These are phyloP conservation scores for Fusarium clavum DNA, from an alignment of 2,329 filamentous ascomycete genomes.

Conservation along the genomic window DNA sequence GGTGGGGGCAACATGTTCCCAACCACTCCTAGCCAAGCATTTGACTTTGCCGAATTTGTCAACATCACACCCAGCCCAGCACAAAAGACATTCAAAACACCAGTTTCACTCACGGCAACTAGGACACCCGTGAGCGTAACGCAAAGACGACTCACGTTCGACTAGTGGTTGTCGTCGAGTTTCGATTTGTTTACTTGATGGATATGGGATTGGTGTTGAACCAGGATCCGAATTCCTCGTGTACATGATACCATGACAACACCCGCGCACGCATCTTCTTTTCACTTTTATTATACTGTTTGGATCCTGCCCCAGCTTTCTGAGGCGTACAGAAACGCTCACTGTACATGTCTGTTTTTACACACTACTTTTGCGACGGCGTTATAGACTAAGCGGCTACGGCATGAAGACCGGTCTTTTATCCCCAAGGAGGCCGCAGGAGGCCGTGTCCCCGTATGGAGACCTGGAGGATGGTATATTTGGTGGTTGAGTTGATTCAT, in stretches of 20 bases:
- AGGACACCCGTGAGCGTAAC: constrained; percentile 73
- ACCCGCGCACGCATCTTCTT: constrained; percentile 30
- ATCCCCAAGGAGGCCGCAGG: constrained; percentile 13
- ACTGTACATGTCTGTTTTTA: constrained; percentile 28
- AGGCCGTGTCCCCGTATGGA: constrained; percentile 13
- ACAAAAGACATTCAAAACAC: constrained; percentile 89
- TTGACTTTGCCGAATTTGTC: constrained; percentile 97
- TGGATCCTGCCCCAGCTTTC: constrained; percentile 27
- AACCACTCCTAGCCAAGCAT: constrained; percentile 82
- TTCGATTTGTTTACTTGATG: constrained; percentile 26
- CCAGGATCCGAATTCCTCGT: constrained; percentile 38
- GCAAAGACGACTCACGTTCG: constrained; percentile 84
- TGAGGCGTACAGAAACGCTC: constrained; percentile 37
- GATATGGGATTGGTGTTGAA: constrained; percentile 13
- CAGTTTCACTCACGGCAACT: constrained; percentile 63
- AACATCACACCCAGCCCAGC: constrained; percentile 97
- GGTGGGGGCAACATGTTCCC: constrained; percentile 76
- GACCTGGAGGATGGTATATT: constrained; percentile 24
- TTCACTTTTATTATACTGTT: constrained; percentile 16
- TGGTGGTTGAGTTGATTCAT: constrained; percentile 28
- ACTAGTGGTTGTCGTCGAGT: constrained; percentile 63
- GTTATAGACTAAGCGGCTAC: constrained; percentile 46
- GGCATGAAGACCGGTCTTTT: constrained; percentile 32
- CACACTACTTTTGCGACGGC: constrained; percentile 40
- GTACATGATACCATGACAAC: constrained; percentile 54